These are phyloP conservation scores for Cucumis hystrix DNA, from an alignment of 306 rosid genomes.

Conservation along the genomic window DNA sequence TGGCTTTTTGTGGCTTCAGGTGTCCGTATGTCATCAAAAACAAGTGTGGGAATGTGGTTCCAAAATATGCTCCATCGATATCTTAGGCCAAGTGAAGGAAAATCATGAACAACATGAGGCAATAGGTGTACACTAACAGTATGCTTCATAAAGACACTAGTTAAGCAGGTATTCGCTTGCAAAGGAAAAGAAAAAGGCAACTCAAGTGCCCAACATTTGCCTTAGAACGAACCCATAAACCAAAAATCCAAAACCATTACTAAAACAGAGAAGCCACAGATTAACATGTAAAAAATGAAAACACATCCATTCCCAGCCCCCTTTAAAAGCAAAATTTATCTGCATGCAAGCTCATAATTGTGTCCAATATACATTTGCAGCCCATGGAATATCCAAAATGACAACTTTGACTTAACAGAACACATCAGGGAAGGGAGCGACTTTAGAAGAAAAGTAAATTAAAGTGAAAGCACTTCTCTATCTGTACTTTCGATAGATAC, in stretches of 20 bases:
- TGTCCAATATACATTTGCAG: not conserved
- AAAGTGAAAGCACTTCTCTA: not conserved
- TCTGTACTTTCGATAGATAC: not conserved
- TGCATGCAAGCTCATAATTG: not conserved
- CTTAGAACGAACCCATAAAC: not conserved
- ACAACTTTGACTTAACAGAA: not conserved
- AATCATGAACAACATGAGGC: not conserved
- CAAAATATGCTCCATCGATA: constrained; percentile 84
- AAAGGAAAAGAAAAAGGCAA: not conserved
- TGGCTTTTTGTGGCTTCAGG: constrained; percentile 63
- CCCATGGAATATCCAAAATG: not conserved
- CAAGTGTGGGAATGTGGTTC: constrained; percentile 71
- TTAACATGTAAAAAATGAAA: not conserved
- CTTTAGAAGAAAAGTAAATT: not conserved
- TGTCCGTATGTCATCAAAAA: constrained; percentile 73
- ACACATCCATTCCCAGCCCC: not conserved
- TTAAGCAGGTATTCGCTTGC: not conserved
- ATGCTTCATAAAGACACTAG: not conserved
- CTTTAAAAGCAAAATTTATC: not conserved
- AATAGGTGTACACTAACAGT: not conserved
- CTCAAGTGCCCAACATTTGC: not conserved
- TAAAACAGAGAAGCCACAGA: not conserved
- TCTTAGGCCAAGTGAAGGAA: constrained; percentile 40
- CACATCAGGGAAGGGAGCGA: not conserved
- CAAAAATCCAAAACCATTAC: not conserved